Percentiles rank a stretch among this genome's conserved stretches.
phyloP scores from a whole-genome alignment of 306 rosid genomes.

The Rubus parviflorus region DNA sequence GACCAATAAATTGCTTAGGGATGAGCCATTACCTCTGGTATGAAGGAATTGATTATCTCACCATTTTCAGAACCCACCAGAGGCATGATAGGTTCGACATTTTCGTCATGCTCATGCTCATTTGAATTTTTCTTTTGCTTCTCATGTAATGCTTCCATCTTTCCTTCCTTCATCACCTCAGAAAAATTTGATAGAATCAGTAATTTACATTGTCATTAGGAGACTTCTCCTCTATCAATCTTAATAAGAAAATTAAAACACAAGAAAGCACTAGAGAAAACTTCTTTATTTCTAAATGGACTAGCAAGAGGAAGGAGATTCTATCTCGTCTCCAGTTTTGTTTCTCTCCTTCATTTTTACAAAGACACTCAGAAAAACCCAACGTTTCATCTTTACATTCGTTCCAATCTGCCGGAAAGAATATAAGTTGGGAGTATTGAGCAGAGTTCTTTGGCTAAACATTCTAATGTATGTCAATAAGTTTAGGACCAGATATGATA shows the following conservation, averaged over 20 bases:
- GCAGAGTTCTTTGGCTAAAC: not conserved
- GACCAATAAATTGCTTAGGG: not conserved
- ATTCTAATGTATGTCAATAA: conserved; percentile 1
- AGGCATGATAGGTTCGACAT: not conserved
- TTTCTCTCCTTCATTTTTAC: conserved; percentile 22
- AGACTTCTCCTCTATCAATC: not conserved
- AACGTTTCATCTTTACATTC: conserved; percentile 19
- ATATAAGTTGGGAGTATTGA: not conserved
- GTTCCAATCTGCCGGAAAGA: conserved; percentile 39
- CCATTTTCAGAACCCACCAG: conserved; percentile 4
- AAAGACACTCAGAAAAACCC: conserved; percentile 31
- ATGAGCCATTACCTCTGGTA: conserved; percentile 2
- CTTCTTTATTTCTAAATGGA: conserved; percentile 7
- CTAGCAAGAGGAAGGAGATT: not conserved
- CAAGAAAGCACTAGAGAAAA: conserved; percentile 6
- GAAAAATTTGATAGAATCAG: conserved; percentile 13
- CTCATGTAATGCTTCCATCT: not conserved
- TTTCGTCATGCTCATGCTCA: conserved; percentile 16
- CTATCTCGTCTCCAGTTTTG: conserved; percentile 21
- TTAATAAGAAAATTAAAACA: not conserved
- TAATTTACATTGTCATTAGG: conserved; percentile 5
- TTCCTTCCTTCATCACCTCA: conserved; percentile 20
- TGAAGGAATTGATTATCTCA: not conserved
- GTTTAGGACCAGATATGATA: not conserved
- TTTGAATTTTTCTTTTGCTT: conserved; percentile 1